A percentile compares a stretch with the other conserved stretches of the same genome.
Conservation (phyloP, 305 asterid genomes). For the Fraxinus nigra region DNA sequence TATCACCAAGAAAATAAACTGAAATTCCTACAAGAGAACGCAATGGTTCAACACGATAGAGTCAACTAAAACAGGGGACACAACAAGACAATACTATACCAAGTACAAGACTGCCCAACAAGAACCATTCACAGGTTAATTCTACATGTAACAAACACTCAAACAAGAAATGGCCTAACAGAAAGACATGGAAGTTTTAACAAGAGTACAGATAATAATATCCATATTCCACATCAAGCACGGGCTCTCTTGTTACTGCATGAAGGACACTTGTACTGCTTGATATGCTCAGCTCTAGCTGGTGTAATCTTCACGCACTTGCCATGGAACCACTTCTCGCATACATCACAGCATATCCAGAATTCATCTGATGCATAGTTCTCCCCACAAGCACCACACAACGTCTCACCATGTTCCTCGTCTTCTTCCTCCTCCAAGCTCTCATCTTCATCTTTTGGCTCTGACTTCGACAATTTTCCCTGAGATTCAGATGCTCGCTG, state of each 20-base stretch:
- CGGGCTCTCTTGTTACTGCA: slow-evolving; percentile 68
- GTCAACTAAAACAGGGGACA: slow-evolving; percentile 19
- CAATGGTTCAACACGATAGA: not conserved
- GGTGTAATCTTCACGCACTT: slow-evolving; percentile 84
- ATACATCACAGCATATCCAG: slow-evolving; percentile 77
- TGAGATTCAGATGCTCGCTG: slow-evolving; percentile 46
- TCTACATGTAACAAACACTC: slow-evolving; percentile 11
- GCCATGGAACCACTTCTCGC: slow-evolving; percentile 87
- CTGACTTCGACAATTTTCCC: slow-evolving; percentile 36
- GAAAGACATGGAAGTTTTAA: slow-evolving; percentile 8
- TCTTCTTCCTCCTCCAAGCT: slow-evolving; percentile 48
- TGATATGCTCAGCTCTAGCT: slow-evolving; percentile 69
- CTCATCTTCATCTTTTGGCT: slow-evolving; percentile 54
- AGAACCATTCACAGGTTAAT: slow-evolving; percentile 33
- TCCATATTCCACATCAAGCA: slow-evolving; percentile 17
- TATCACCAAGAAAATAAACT: not conserved
- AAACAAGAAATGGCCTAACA: slow-evolving; percentile 23
- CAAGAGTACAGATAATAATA: not conserved
- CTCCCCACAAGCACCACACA: slow-evolving; percentile 68
- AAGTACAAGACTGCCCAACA: slow-evolving; percentile 23
- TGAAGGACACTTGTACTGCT: slow-evolving; percentile 71
- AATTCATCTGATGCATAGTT: slow-evolving; percentile 59
- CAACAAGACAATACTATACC: slow-evolving; percentile 28
- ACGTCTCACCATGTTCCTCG: slow-evolving; percentile 59
- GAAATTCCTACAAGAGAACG: not conserved